Evolutionary conservation across 768 basidiomycete species (phyloP).

Genomic region (Coprinopsis marcescibilis): DNA sequence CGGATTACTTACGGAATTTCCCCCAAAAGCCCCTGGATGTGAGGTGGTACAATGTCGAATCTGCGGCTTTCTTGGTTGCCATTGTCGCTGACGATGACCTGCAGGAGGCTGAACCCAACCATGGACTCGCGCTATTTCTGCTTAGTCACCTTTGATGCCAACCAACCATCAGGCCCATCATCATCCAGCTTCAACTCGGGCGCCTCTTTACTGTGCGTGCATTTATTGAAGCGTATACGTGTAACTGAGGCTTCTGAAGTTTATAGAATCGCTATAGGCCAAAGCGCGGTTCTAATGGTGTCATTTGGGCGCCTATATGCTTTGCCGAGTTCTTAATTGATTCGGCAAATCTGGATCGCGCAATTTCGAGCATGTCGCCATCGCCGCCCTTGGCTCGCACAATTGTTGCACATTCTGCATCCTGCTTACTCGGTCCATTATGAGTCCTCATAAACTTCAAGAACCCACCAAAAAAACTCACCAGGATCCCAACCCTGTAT

Average conservation of each 20-base stretch:
- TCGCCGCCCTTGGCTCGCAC: slow-evolving; percentile 4
- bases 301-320: neutral
- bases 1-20: slow-evolving; percentile 82
- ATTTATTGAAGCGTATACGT: too few relatives aligned
- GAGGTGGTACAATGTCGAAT: slow-evolving; percentile 87
- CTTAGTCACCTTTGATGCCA: slow-evolving; percentile 8
- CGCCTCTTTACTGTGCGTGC: neutral
- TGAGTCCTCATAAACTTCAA: neutral
- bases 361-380: slow-evolving; percentile 10
- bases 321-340: neutral
- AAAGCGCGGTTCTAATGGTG: slow-evolving; percentile 2
- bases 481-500: neutral
- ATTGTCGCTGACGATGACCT: slow-evolving; percentile 41
- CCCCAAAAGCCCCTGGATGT: slow-evolving; percentile 93
- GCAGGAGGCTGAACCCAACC: slow-evolving; percentile 10
- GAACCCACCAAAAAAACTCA: too few relatives aligned
- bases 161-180: slow-evolving; percentile 2
- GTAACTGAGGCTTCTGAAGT: too few relatives aligned
- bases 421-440: neutral
- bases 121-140: neutral
- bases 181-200: neutral
- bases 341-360: slow-evolving; percentile 9
- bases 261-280: neutral
- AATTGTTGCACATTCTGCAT: neutral
- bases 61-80: slow-evolving; percentile 70